Evolutionary conservation across 306 rosid genomes (phyloP).

Genomic region (Cyamopsis tetragonoloba): DNA sequence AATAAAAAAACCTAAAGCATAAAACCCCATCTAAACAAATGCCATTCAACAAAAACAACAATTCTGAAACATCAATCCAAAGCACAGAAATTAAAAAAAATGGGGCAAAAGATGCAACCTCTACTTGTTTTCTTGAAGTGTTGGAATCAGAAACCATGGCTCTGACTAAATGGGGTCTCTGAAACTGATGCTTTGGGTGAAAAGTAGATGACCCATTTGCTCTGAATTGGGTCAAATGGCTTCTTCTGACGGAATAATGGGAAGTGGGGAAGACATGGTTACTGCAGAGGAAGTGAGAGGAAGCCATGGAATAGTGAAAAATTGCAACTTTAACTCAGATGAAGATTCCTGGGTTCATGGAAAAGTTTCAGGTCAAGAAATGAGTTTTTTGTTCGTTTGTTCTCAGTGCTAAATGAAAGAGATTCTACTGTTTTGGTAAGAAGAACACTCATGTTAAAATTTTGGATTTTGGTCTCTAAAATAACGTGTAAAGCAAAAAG

Average conservation of each 20-base stretch:
- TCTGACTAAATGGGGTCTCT: conserved; percentile 33
- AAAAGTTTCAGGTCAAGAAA: not conserved
- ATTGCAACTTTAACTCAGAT: not conserved
- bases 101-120: conserved; percentile 42
- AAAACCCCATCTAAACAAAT: not conserved
- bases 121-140: conserved; percentile 51
- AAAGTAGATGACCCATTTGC: conserved; percentile 42
- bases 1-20: not conserved
- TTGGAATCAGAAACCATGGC: conserved; percentile 51
- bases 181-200: conserved; percentile 35
- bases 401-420: not conserved
- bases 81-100: not conserved
- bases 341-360: not conserved
- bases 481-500: no score
- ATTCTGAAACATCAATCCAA: conserved; percentile 18
- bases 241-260: conserved; percentile 30
- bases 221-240: conserved; percentile 25
- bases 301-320: conserved; percentile 52
- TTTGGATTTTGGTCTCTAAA: no score
- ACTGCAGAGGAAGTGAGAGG: conserved; percentile 50
- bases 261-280: conserved; percentile 41
- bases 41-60: conserved; percentile 11
- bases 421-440: no score
- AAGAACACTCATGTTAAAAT: no score
- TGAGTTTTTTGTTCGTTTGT: not conserved